phyloP scores from a whole-genome alignment of 2,329 filamentous ascomycete species.

The Penicillium nordicum region DNA sequence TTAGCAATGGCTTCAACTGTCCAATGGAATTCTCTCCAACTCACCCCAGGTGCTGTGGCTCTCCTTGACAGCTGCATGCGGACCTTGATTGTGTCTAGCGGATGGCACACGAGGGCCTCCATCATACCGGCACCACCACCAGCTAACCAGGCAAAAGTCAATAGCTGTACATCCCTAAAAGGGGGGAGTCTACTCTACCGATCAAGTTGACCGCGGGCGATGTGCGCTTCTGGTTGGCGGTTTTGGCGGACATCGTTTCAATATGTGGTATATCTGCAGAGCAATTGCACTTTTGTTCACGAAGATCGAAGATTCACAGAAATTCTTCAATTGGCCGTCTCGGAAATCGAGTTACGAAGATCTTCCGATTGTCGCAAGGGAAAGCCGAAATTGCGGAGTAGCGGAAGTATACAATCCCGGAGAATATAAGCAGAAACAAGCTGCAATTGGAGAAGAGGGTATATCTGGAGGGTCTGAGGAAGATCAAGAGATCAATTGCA shows the following conservation, averaged over 20 bases:
- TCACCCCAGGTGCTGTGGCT: constrained; percentile 72
- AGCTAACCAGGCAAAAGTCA: constrained; percentile 53
- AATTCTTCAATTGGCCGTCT: neutral
- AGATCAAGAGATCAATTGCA: neutral
- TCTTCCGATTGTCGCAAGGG: constrained; percentile 17
- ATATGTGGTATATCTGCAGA: constrained; percentile 1
- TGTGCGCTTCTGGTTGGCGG: constrained; percentile 64
- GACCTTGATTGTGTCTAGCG: constrained; percentile 97
- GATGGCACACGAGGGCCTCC: constrained; percentile 95
- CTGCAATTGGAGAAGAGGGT: neutral
- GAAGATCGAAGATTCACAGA: neutral
- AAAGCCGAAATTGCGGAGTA: constrained; percentile 32
- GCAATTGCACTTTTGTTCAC: constrained; percentile 4
- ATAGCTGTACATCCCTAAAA: constrained; percentile 7
- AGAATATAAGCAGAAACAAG: constrained; percentile 3
- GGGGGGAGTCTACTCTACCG: constrained; percentile 53
- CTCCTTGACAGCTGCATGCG: constrained; percentile 96
- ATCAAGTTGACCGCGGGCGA: constrained; percentile 88
- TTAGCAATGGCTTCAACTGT: constrained; percentile 9
- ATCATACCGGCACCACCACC: constrained; percentile 98
- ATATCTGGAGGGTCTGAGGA: neutral
- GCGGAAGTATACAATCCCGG: constrained; percentile 35
- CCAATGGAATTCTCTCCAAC: constrained; percentile 26
- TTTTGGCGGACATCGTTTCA: constrained; percentile 58
- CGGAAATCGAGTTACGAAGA: constrained; percentile 4